Evolutionary conservation across 2,329 filamentous ascomycete genomes (phyloP).

Genomic region (Aureobasidium musti): DNA sequence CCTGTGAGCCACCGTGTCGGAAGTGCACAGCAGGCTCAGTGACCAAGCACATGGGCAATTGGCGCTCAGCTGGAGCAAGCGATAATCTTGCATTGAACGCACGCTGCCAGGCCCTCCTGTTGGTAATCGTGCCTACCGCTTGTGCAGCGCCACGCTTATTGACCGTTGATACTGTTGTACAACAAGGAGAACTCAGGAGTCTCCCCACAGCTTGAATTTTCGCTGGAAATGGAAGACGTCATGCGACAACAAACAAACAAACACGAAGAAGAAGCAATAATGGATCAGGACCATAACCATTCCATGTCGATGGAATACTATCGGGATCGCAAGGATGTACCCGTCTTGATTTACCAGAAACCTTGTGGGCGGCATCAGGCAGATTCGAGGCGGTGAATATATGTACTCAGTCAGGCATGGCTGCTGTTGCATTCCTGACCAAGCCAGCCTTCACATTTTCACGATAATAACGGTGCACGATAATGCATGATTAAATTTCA

Average conservation of each 20-base stretch:
- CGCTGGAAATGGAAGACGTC: neutral
- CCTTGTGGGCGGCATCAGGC: neutral
- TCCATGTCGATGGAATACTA: neutral
- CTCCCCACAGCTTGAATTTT: conserved; percentile 12
- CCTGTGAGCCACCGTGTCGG: conserved; percentile 15
- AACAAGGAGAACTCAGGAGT: conserved; percentile 14
- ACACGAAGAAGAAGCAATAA: conserved; percentile 6
- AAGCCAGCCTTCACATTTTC: neutral
- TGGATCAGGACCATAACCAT: neutral
- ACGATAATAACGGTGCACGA: conserved; percentile 18
- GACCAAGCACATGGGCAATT: conserved; percentile 17
- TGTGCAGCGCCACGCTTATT: conserved; percentile 26
- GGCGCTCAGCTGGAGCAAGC: conserved; percentile 5
- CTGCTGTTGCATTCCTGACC: conserved; percentile 8
- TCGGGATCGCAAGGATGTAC: neutral
- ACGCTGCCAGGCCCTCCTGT: conserved; percentile 21
- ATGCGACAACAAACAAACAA: conserved; percentile 23
- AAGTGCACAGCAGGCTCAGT: conserved; percentile 3
- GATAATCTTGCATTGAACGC: conserved; percentile 19
- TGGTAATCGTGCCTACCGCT: conserved; percentile 20
- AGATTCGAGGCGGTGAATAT: neutral
- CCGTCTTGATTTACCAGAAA: neutral
- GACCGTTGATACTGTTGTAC: conserved; percentile 24
- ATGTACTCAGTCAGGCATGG: neutral
- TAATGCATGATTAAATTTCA: conserved; percentile 20